Percentiles rank a stretch among this genome's conserved stretches.
phyloP scores from a whole-genome alignment of 1,284 basidiomycete genomes.

The Cutaneotrichosporon dermatis region DNA sequence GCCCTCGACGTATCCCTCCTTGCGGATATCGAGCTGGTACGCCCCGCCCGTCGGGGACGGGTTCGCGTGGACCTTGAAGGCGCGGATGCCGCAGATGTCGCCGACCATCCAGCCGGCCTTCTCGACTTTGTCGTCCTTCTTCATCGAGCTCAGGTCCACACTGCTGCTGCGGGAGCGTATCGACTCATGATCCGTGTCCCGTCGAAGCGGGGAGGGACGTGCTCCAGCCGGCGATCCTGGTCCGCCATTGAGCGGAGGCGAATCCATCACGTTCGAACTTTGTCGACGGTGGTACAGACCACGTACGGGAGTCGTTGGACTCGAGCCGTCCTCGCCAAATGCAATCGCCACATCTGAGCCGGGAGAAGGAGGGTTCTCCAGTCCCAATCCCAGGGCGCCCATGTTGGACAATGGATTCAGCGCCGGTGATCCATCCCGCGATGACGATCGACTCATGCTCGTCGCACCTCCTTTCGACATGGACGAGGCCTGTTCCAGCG shows the following conservation, averaged over 20 bases:
- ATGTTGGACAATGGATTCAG: not conserved
- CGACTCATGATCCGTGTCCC: conserved; percentile 7
- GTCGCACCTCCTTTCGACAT: not conserved
- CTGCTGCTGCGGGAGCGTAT: conserved; percentile 12
- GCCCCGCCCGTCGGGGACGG: conserved; percentile 33
- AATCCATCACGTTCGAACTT: conserved; percentile 7
- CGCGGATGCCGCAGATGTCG: conserved; percentile 32
- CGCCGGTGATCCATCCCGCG: conserved; percentile 3
- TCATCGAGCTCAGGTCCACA: not conserved
- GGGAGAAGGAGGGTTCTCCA: conserved; percentile 2
- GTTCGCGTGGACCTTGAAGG: conserved; percentile 43
- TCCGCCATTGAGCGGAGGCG: not conserved
- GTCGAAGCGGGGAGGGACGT: conserved; percentile 10
- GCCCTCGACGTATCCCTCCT: conserved; percentile 43
- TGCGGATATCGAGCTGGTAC: conserved; percentile 34
- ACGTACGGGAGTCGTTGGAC: not conserved
- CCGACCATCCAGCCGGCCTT: conserved; percentile 42
- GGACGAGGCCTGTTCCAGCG: conserved; percentile 13
- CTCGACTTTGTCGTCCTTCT: conserved; percentile 14
- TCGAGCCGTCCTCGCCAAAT: conserved; percentile 7
- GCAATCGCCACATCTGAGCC: conserved; percentile 13
- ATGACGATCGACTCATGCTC: conserved; percentile 5
- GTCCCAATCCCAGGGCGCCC: not conserved
- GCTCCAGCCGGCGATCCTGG: not conserved
- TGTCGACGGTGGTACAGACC: conserved; percentile 20